These are phyloP conservation scores for Colletotrichum sp. DNA, from an alignment of 2,329 filamentous ascomycete species.

Conservation along the genomic window DNA sequence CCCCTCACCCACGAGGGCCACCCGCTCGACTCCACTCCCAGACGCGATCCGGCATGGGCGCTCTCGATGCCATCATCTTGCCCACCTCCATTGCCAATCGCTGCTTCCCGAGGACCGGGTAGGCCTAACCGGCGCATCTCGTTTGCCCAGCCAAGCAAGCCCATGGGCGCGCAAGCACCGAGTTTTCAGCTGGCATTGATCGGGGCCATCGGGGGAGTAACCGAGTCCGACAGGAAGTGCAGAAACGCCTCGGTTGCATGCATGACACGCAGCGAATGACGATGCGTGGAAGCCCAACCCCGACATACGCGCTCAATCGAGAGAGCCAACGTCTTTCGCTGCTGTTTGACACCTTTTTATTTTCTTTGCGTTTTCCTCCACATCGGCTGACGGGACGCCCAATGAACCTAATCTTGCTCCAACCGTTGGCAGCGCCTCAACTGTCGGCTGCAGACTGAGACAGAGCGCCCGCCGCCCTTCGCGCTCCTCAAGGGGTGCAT, in stretches of 20 bases:
- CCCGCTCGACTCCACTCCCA: background rate
- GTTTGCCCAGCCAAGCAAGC: background rate
- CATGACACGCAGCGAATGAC: background rate
- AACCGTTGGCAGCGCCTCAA: slow-evolving; percentile 5
- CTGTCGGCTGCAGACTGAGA: slow-evolving; percentile 8
- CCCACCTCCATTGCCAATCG: background rate
- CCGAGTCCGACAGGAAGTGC: background rate
- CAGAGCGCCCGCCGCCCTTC: background rate
- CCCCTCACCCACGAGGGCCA: background rate
- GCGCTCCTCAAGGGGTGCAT: background rate
- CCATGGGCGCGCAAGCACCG: background rate
- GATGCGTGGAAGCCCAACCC: background rate
- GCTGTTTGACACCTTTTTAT: background rate
- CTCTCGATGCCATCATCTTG: background rate
- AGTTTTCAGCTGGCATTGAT: background rate
- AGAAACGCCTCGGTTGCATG: background rate
- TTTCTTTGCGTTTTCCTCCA: background rate
- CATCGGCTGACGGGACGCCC: background rate
- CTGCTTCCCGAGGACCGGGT: background rate
- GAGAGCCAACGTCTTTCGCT: background rate
- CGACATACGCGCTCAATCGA: background rate
- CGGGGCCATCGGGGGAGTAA: background rate
- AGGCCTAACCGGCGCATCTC: background rate
- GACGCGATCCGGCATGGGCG: background rate
- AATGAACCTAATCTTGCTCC: background rate